Evolutionary conservation across 495 filamentous ascomycete species (phyloP), one percentile per base, ranked within the genome.

Genomic region (Annulohypoxylon moriforme): DNA sequence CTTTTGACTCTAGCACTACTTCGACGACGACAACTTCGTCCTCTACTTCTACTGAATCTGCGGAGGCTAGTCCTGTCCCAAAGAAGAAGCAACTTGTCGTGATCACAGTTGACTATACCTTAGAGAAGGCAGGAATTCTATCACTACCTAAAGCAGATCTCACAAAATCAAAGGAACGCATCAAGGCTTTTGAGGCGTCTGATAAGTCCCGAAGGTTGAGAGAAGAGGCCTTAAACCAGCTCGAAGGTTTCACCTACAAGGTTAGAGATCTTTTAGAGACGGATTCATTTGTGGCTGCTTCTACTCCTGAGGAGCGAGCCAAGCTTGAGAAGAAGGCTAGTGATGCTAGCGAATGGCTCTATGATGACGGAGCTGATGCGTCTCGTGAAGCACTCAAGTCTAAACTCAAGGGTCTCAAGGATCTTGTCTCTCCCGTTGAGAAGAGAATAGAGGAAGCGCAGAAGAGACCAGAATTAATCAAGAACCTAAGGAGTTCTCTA

Each of bases 161-260:
- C 18, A 81, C 81, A 27, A 86, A 89, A 8, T 89, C 94, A 78
- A 90, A 90, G 74, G 84, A 88, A 60, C 89, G 93, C 24, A 85
- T 98, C 53, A 81, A 87, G 73, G 90, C 92, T 1, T 97, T 98
- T 66, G 94, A 94, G 71, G 83, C 87, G 22, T 98, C 93, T 1
- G 96, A 99, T 80, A 83, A 84, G 49, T 86, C 90, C 4, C 92
- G 94, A 29, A 80, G 89, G 44, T 82, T 89, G 47, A 90, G 95
- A 33, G 94, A 97, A 77, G 96, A 97, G 79, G 87, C 92, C 9
- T 82, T 97, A 27, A 99, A 99, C 82, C 90, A 92, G 72, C 88
- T 99, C 25, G 96, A 99, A 78, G 89, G 86, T n/a, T 97, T 92
- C 78, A 97, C 94, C 46, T 99, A 99, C 85, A 90, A 88, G 67